Evolutionary conservation across 345 rosid species (phyloP).

Genomic region (Murraya koenigii): DNA sequence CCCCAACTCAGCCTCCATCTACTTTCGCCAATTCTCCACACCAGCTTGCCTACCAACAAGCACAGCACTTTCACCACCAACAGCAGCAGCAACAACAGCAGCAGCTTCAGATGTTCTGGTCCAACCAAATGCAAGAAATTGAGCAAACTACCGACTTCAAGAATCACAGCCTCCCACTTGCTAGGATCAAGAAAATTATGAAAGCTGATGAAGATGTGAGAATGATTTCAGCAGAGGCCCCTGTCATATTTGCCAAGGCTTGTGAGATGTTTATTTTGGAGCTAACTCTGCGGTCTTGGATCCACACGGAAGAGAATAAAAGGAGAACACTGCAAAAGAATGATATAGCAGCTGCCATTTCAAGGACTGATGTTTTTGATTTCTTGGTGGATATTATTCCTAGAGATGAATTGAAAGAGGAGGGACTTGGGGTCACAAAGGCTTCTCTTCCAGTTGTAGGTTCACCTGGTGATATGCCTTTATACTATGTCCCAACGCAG

Average conservation of each 20-base stretch:
- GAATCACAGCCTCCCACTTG: constrained; percentile 56
- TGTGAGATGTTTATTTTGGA: constrained; percentile 59
- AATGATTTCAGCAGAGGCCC: constrained; percentile 62
- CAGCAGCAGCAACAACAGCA: constrained; percentile 50
- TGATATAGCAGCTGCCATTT: constrained; percentile 55
- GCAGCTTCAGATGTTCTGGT: constrained; percentile 58
- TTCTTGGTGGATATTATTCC: constrained; percentile 58
- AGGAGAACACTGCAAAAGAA: constrained; percentile 62
- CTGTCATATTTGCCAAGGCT: constrained; percentile 59
- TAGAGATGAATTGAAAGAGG: constrained; percentile 54
- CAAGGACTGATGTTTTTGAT: constrained; percentile 56
- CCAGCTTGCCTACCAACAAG: constrained; percentile 49
- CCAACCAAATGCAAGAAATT: constrained; percentile 54
- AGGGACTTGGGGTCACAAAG: constrained; percentile 48
- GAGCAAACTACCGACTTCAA: constrained; percentile 51
- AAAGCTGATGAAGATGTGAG: constrained; percentile 62
- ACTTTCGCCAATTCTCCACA: constrained; percentile 31
- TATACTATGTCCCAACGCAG: constrained; percentile 36
- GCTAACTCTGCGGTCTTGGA: constrained; percentile 57
- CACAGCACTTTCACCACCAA: constrained; percentile 49
- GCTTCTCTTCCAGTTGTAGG: constrained; percentile 35
- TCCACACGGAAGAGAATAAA: constrained; percentile 61
- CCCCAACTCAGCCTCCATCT: constrained; percentile 28
- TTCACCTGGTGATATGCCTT: constrained; percentile 40
- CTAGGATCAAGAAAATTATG: constrained; percentile 64